Conservation (phyloP, 257 asterid genomes). For the Solanum lycopersicoides region DNA sequence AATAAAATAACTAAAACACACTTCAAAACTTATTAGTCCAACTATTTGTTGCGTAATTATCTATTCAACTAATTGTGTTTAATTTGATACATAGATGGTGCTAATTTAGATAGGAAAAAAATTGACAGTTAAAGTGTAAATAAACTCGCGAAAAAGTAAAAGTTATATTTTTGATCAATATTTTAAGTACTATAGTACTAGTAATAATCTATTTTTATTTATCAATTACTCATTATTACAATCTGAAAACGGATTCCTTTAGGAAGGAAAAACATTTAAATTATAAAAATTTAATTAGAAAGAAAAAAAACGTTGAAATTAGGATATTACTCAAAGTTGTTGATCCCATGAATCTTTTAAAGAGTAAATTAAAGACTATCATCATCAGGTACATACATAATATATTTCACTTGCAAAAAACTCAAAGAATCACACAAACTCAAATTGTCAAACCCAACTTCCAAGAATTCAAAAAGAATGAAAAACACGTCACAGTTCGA, state of each 20-base stretch:
- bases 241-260: neutral
- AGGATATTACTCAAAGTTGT: neutral
- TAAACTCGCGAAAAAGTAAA: accelerated
- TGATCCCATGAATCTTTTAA: neutral
- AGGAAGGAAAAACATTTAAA: neutral
- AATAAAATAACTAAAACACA: neutral
- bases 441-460: constrained; percentile 16
- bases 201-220: neutral
- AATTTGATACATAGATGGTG: too few species aligned
- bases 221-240: neutral
- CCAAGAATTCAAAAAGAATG: neutral
- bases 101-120: too few species aligned
- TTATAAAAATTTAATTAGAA: neutral
- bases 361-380: neutral
- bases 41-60: neutral
- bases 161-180: neutral
- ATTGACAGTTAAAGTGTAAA: neutral
- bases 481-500: neutral
- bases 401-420: neutral
- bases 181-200: neutral
- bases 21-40: neutral
- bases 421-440: constrained; percentile 2
- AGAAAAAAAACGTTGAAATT: neutral
- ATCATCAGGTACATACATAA: neutral
- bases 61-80: neutral